These are phyloP conservation scores for Russula sp. DNA, from an alignment of 768 basidiomycete genomes.

Conservation along the genomic window DNA sequence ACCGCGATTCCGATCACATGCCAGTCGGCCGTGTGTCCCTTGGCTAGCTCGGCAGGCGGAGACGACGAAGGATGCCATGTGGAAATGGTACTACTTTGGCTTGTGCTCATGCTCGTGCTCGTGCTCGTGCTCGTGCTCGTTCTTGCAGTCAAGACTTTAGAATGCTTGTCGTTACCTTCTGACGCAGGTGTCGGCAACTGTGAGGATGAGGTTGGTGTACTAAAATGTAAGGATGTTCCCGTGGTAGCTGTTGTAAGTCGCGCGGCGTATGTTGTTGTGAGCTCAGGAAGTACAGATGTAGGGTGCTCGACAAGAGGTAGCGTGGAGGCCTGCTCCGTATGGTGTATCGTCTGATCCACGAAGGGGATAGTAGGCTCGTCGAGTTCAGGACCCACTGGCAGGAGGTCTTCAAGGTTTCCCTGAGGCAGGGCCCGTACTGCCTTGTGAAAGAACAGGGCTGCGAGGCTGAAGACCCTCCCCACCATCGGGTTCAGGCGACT, in stretches of 20 bases:
- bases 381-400: slow-evolving; percentile 9
- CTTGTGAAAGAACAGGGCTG: neutral
- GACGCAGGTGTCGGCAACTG: neutral
- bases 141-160: neutral
- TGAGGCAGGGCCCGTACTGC: slow-evolving; percentile 14
- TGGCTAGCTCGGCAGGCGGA: neutral
- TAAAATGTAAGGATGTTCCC: neutral
- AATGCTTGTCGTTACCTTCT: neutral
- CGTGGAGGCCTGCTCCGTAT: slow-evolving; percentile 22
- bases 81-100: neutral
- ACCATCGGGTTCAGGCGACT: neutral
- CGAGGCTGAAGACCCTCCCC: slow-evolving; percentile 1
- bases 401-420: slow-evolving; percentile 10
- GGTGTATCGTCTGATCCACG: neutral
- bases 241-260: neutral
- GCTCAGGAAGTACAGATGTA: neutral
- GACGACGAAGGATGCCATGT: neutral
- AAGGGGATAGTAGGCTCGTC: slow-evolving; percentile 5
- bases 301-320: neutral
- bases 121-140: neutral
- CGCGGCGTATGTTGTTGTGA: neutral
- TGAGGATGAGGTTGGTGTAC: neutral
- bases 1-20: slow-evolving; percentile 65
- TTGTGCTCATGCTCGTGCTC: neutral
- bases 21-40: slow-evolving; percentile 39